A percentile compares a stretch with the other conserved stretches of the same genome.
Evolutionary conservation across 2,329 filamentous ascomycete genomes (phyloP).

Genomic region (Paecilomyces niveus): DNA sequence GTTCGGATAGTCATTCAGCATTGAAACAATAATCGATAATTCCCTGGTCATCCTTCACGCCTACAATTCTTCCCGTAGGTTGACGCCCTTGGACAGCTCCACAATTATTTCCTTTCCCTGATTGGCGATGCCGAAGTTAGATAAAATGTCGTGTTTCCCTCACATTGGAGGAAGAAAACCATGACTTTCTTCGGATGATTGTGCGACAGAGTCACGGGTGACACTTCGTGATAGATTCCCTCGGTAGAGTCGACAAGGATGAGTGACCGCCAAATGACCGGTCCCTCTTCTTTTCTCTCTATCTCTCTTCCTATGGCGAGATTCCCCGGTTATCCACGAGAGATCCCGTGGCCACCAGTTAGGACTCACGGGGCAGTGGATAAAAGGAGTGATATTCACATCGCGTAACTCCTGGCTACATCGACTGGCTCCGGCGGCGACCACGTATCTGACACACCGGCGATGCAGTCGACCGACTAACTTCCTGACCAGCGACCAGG

Average conservation of each 20-base stretch:
- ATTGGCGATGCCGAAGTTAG: not conserved
- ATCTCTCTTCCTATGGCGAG: not conserved
- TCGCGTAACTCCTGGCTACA: slow-evolving; percentile 2
- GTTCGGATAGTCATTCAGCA: not conserved
- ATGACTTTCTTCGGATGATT: not conserved
- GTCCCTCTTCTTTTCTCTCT: not conserved
- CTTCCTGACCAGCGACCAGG: slow-evolving; percentile 2
- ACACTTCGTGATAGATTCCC: not conserved
- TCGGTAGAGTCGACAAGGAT: not conserved
- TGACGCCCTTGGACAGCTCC: not conserved
- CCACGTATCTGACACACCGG: slow-evolving; percentile 13
- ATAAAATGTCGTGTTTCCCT: not conserved
- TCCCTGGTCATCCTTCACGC: not conserved
- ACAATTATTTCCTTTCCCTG: not conserved
- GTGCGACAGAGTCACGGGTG: not conserved
- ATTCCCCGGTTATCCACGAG: not conserved
- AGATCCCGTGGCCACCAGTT: not conserved
- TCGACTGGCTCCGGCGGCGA: slow-evolving; percentile 13
- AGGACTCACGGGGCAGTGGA: not conserved
- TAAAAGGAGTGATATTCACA: not conserved
- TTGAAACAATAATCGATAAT: not conserved
- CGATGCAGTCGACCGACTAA: not conserved
- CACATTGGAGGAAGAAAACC: not conserved
- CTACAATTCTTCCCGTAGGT: not conserved
- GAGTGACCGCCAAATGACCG: not conserved